These are phyloP conservation scores for Flaveria linearis DNA, from an alignment of 129 eudicot genomes.

Conservation along the genomic window DNA sequence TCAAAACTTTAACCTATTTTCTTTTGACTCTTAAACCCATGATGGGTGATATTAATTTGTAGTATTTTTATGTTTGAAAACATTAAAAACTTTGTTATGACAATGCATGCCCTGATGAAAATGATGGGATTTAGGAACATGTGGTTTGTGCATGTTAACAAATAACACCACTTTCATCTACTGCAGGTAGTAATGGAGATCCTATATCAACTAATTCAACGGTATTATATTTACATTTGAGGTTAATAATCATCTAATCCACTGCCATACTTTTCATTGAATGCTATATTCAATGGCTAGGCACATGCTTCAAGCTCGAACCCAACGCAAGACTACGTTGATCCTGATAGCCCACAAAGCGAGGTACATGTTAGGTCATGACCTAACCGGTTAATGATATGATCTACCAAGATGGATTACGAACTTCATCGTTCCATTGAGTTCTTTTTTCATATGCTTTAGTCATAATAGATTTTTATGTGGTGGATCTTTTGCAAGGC, in stretches of 20 bases:
- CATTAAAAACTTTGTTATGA: too few species aligned
- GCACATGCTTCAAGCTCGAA: conserved; percentile 41
- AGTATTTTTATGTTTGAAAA: too few species aligned
- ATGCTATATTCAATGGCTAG: conserved; percentile 17
- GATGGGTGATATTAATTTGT: too few species aligned
- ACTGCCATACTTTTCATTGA: background rate
- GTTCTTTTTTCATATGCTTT: too few species aligned
- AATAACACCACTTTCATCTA: conserved; percentile 6
- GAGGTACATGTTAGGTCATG: conserved; percentile 51
- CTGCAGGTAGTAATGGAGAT: conserved; percentile 46
- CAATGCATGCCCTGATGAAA: too few species aligned
- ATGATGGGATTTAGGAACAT: too few species aligned
- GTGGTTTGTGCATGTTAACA: background rate
- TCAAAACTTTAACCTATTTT: conserved; percentile 12
- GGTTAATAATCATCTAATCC: background rate
- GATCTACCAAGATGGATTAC: too few species aligned
- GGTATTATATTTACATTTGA: conserved; percentile 33
- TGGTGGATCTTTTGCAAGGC: too few species aligned
- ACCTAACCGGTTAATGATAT: background rate
- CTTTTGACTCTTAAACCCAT: too few species aligned
- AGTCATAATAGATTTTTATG: too few species aligned
- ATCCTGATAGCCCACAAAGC: conserved; percentile 72
- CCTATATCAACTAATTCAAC: conserved; percentile 44
- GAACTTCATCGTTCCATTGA: too few species aligned
- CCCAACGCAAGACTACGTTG: conserved; percentile 50